Evolutionary conservation across 2,329 filamentous ascomycete genomes (phyloP), one percentile per base, ranked within the genome.

Genomic region (Sporothrix protearum): DNA sequence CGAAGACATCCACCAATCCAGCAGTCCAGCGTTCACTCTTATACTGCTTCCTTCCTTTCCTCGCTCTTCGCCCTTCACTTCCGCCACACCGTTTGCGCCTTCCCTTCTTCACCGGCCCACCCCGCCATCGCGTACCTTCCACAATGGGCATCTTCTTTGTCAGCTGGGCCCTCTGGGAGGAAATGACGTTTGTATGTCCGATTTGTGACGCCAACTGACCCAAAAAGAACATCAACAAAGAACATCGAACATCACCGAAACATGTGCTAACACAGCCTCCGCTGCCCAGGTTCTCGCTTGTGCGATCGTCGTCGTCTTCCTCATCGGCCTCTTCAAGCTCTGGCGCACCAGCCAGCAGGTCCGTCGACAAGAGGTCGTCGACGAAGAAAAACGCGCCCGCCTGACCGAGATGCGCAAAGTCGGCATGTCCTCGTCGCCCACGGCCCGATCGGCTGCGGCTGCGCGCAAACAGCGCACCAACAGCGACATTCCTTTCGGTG

Each of bases 161-260:
- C 55, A 84, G 82, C 67, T 97, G 93, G 94, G 83, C 87, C 76
- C 82, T 96, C 77, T 97, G 94, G 94, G 88, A 96, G 84, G 89
- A 97, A 83, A 90, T 97, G 89, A 92, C 90, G 69, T 93, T 97
- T 83, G 94, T 97, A 49, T 9, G 68, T 36, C 22, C 10, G 6
- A 2, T 2, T 36, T 51, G 71, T 77, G n/a, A 25, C 28, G 12
- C 9, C 28, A 59, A 10, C n/a, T n/a, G n/a, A n/a, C n/a, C n/a
- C n/a, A n/a, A n/a, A n/a, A n/a, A n/a, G n/a, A n/a, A n/a, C n/a
- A n/a, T n/a, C n/a, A n/a, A n/a, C n/a, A n/a, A n/a, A n/a, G n/a
- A n/a, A n/a, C n/a, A n/a, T n/a, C 19, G 2, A 9, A 33, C 39
- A 12, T 61, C 53, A 10, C 14, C 33, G 2, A 12, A 10, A 10